A percentile compares a stretch with the other conserved stretches of the same genome.
Conservation (phyloP, 139 green algal species). For the Picochlorum sp. region DNA sequence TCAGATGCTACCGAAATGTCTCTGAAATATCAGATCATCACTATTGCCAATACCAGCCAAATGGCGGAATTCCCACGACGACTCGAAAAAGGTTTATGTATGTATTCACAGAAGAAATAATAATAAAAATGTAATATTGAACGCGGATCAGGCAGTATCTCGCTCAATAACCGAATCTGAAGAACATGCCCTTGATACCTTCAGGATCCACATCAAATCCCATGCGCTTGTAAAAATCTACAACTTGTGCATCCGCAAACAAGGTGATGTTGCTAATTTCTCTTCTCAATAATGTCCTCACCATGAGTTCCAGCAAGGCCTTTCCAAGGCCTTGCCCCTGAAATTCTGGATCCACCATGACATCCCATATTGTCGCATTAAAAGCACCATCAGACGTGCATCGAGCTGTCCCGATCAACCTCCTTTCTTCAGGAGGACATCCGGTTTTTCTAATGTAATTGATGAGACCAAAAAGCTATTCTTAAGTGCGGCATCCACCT, state of each 20-base stretch:
- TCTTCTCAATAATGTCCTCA: conserved; percentile 65
- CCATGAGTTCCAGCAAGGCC: conserved; percentile 85
- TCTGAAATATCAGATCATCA: too few species aligned
- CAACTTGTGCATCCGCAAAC: conserved; percentile 86
- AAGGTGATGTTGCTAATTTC: conserved; percentile 97
- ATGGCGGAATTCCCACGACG: too few species aligned
- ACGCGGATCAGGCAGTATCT: too few species aligned
- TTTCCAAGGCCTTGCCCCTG: conserved; percentile 84
- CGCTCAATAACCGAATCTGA: conserved; percentile 11
- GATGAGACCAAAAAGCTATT: conserved; percentile 85
- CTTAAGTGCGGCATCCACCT: conserved; percentile 74
- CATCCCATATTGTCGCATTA: conserved; percentile 98
- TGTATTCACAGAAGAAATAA: too few species aligned
- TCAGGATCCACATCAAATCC: conserved; percentile 88
- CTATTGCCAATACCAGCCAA: too few species aligned
- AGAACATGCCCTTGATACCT: conserved; percentile 87
- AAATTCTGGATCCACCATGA: conserved; percentile 88
- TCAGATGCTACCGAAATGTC: too few species aligned
- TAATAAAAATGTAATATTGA: too few species aligned
- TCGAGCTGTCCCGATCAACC: conserved; percentile 74
- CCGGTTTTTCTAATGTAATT: conserved; percentile 45
- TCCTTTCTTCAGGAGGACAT: background rate
- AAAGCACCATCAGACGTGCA: conserved; percentile 90
- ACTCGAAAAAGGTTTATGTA: too few species aligned
- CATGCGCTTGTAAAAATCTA: conserved; percentile 80